Evolutionary conservation across 2,329 filamentous ascomycete genomes (phyloP).

Genomic region (Claviceps africana): DNA sequence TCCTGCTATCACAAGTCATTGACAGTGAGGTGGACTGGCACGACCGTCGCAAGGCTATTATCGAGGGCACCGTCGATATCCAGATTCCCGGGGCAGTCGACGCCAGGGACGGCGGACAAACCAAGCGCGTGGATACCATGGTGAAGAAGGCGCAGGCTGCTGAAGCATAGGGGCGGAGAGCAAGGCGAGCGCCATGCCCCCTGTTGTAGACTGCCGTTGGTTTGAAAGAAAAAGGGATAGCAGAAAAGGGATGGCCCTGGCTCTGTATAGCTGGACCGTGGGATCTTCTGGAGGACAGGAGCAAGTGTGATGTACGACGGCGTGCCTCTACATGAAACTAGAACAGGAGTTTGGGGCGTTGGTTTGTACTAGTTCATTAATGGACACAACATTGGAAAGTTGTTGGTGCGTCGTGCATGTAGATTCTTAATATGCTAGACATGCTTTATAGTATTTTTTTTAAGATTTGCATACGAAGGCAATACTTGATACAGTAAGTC

Average conservation of each 20-base stretch:
- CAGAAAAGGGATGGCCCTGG: too few species aligned
- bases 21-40: slow-evolving; percentile 53
- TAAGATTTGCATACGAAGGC: too few species aligned
- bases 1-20: slow-evolving; percentile 60
- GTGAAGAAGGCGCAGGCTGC: slow-evolving; percentile 3
- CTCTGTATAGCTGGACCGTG: background rate
- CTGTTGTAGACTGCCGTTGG: background rate
- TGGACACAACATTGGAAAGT: background rate
- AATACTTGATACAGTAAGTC: too few species aligned
- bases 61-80: slow-evolving; percentile 33
- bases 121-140: slow-evolving; percentile 10
- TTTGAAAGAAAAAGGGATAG: background rate
- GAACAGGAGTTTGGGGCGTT: background rate
- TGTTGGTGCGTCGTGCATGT: background rate
- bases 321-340: background rate
- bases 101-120: slow-evolving; percentile 13
- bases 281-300: background rate
- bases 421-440: background rate
- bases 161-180: slow-evolving; percentile 2
- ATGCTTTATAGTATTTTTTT: too few species aligned
- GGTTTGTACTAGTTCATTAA: background rate
- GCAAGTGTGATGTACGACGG: background rate
- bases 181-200: background rate
- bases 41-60: slow-evolving; percentile 39
- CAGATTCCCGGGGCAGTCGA: slow-evolving; percentile 23